Evolutionary conservation across 768 basidiomycete genomes (phyloP).

Genomic region (Pisolithus albus): DNA sequence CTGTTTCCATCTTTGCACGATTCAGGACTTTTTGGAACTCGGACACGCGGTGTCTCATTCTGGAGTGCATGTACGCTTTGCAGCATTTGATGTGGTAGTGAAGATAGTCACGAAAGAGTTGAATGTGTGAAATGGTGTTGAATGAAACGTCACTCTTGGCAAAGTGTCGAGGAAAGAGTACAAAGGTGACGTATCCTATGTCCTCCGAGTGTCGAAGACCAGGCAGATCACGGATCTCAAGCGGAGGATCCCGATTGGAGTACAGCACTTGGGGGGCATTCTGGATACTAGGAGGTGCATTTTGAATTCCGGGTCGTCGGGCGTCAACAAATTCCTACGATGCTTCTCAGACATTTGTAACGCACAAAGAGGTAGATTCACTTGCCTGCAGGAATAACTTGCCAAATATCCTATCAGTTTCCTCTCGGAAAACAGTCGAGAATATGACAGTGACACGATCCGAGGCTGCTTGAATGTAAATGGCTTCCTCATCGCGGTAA

Average conservation of each 20-base stretch:
- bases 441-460: constrained; percentile 99
- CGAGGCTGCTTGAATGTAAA: constrained; percentile 86
- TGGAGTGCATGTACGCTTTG: constrained; percentile 98
- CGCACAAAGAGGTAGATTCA: background rate
- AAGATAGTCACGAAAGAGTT: constrained; percentile 96
- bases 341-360: background rate
- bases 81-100: constrained; percentile 99
- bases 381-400: constrained; percentile 95
- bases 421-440: constrained; percentile 93
- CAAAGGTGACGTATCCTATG: constrained; percentile 95
- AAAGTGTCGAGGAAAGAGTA: constrained; percentile 96
- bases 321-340: constrained; percentile 96
- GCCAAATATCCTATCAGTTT: constrained; percentile 94
- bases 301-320: constrained; percentile 39
- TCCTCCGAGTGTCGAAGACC: constrained; percentile 81
- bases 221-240: constrained; percentile 87
- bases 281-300: constrained; percentile 73
- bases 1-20: constrained; percentile 88
- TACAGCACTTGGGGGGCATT: constrained; percentile 97
- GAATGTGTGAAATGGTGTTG: constrained; percentile 87
- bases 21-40: constrained; percentile 97
- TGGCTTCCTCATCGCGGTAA: constrained; percentile 95
- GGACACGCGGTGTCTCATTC: constrained; percentile 88
- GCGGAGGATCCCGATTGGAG: constrained; percentile 88
- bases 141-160: constrained; percentile 58